These are phyloP conservation scores for Eimeria sp. DNA, from an alignment of 169 alveolate species.

Conservation along the genomic window DNA sequence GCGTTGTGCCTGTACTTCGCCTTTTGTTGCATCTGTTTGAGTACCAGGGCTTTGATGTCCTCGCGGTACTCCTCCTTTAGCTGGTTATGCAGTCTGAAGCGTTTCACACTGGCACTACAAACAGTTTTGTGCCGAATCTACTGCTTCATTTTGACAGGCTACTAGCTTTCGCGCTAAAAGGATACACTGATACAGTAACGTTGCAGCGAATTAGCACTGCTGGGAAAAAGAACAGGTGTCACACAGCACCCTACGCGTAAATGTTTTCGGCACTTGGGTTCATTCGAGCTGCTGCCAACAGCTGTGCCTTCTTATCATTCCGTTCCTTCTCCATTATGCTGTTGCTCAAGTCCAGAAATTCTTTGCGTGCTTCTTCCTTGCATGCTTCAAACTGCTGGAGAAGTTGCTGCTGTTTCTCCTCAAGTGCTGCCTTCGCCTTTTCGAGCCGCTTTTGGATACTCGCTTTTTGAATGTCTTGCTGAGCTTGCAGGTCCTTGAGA, in stretches of 20 bases:
- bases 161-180: neutral
- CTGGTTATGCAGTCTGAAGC: constrained; percentile 37
- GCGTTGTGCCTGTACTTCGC: constrained; percentile 60
- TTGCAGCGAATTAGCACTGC: neutral
- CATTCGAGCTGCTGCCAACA: constrained; percentile 53
- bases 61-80: constrained; percentile 52
- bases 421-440: constrained; percentile 35
- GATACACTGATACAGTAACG: neutral
- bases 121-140: neutral
- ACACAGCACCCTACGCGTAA: constrained; percentile 18
- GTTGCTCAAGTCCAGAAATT: constrained; percentile 36
- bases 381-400: constrained; percentile 53
- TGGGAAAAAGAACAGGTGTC: neutral
- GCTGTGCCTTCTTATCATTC: constrained; percentile 33
- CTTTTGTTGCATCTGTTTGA: constrained; percentile 66
- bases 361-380: constrained; percentile 28
- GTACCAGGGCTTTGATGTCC: constrained; percentile 31
- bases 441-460: constrained; percentile 44
- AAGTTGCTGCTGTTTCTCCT: constrained; percentile 36
- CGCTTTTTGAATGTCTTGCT: constrained; percentile 39
- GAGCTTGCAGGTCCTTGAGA: constrained; percentile 52
- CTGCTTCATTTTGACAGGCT: neutral
- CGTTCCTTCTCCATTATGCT: constrained; percentile 23
- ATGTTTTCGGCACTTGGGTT: constrained; percentile 54
- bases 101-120: neutral